Evolutionary conservation across 2,329 filamentous ascomycete species (phyloP), one percentile per base, ranked within the genome.

Genomic region (Fusarium sp.): DNA sequence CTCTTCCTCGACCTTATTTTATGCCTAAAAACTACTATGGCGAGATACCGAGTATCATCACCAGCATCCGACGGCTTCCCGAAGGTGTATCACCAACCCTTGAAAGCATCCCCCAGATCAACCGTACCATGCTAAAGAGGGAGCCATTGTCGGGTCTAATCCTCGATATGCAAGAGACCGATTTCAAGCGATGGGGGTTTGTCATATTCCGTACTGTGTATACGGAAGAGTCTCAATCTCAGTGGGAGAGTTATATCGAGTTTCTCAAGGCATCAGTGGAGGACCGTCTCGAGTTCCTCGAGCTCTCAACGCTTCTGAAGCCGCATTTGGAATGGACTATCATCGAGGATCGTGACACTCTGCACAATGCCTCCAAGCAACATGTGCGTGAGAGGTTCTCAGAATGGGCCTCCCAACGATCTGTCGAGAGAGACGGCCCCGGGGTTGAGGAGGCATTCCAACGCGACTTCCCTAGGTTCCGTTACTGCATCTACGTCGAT

Each of bases 171-270:
- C 46, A 70, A 54, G 11, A 25, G 11, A 53, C 42, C 2, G 49
- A 30, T 0, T 70, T 67, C 32, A 32, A 41, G 4, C 32, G 20
- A 3, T 70, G 57, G 51, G 57, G 54, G 0, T 64, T 65, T 6
- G 55, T 55, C 22, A 30, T 65, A 13, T 68, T 30, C 20, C 67
- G 51, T 6, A 54, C 58, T 2, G 63, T 41, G 6, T 70, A 70
- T 25, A 24, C 57, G 0, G 25, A 42, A 16, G 9, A 61, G 10
- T 61, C 59, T 14, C 60, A 63, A 2, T 11, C 41, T 30, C 58
- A 61, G 13, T 65, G 68, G 63, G 46, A 37, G 18, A 61, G 29
- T 6, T 71, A 71, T 9, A 40, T 70, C 13, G 67, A 68, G 6
- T 65, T 71, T 44, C 9, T 71, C 0, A 68, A 65, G 10, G 47